These are phyloP conservation scores for Biscogniauxia mediterranea DNA, from an alignment of 2,329 filamentous ascomycete genomes.

Conservation along the genomic window DNA sequence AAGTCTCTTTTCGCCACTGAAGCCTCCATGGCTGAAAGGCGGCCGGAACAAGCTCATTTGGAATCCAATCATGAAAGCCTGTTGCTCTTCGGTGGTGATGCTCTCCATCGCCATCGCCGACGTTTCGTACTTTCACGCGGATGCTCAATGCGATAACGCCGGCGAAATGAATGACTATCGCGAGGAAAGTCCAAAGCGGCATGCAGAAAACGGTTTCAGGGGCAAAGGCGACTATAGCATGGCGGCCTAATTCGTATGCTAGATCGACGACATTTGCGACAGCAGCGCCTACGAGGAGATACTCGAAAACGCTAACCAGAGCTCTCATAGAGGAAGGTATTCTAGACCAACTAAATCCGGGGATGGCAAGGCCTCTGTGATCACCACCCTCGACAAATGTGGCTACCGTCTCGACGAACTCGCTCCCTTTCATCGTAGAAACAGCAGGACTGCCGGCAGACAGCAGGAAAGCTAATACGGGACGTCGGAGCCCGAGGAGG, in stretches of 20 bases:
- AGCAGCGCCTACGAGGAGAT: slow-evolving; percentile 20
- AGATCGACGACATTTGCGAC: slow-evolving; percentile 27
- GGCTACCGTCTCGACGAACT: slow-evolving; percentile 8
- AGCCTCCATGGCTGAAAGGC: slow-evolving; percentile 19
- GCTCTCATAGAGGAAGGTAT: slow-evolving; percentile 4
- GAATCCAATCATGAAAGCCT: slow-evolving; percentile 14
- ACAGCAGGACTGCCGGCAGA: slow-evolving; percentile 20
- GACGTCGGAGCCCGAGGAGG: slow-evolving; percentile 15
- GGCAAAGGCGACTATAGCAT: slow-evolving; percentile 27
- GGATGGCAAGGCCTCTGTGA: slow-evolving; percentile 5
- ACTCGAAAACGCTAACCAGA: slow-evolving; percentile 16
- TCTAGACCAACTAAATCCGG: slow-evolving; percentile 6
- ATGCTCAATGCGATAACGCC: slow-evolving; percentile 15
- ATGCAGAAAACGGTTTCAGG: slow-evolving; percentile 22
- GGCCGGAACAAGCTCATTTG: slow-evolving; percentile 18
- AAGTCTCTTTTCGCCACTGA: slow-evolving; percentile 9
- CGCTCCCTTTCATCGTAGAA: slow-evolving; percentile 14
- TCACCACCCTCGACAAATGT: slow-evolving; percentile 9
- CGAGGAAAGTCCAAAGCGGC: slow-evolving; percentile 27
- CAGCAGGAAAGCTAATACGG: slow-evolving; percentile 18
- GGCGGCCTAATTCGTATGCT: slow-evolving; percentile 25
- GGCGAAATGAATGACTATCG: slow-evolving; percentile 21
- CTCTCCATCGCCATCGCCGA: slow-evolving; percentile 3
- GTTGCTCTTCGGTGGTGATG: background rate
- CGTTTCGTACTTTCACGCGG: slow-evolving; percentile 10